Evolutionary conservation across 2,329 filamentous ascomycete genomes (phyloP), one percentile per base, ranked within the genome.

Genomic region (Penicillium verrucosum): DNA sequence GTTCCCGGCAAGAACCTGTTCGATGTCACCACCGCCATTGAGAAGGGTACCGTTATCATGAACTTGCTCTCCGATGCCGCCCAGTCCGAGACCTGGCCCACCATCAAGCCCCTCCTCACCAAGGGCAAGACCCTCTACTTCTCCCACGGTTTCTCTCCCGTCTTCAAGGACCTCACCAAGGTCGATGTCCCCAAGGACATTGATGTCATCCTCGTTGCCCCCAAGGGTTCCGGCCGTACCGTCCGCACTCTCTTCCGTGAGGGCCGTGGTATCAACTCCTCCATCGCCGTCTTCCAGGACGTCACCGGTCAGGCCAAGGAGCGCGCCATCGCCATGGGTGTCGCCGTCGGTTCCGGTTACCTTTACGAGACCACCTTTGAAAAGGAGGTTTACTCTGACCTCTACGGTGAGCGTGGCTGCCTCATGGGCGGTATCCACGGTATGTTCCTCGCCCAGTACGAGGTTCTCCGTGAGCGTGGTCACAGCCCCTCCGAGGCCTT

Each of bases 61-160:
- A 99, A 99, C 88, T 85, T 99, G 69, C 91, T 99, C 80, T 90
- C 86, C 77, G 94, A 99, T 77, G 94, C 94, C 72, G 94, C 94
- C 70, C 94, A 99, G 86, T 92, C 87, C 73, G 94, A 97, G 89
- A 99, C 94, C 64, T 99, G 94, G 94, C 92, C 94, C 73, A 83
- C 87, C 70, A 94, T 99, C 81, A 97, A 97, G 89, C 94, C 94
- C 75, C 90, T 96, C 82, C 84, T 99, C 74, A 92, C 89, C 80
- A 93, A 97, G 90, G 94, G 91, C 83, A 99, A 99, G 93, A 99
- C 94, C 60, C 90, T 99, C 70, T 99, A 99, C 89, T 99, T 99
- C 87, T 97, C 94, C 70, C 94, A 99, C 87, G 94, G 94, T 75
- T 99, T 99, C 90, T 97, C 94, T 63, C 94, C 94, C 76, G 92